These are phyloP conservation scores for Naganishia vaughanmartiniae DNA, from an alignment of 768 basidiomycete species.

Conservation along the genomic window DNA sequence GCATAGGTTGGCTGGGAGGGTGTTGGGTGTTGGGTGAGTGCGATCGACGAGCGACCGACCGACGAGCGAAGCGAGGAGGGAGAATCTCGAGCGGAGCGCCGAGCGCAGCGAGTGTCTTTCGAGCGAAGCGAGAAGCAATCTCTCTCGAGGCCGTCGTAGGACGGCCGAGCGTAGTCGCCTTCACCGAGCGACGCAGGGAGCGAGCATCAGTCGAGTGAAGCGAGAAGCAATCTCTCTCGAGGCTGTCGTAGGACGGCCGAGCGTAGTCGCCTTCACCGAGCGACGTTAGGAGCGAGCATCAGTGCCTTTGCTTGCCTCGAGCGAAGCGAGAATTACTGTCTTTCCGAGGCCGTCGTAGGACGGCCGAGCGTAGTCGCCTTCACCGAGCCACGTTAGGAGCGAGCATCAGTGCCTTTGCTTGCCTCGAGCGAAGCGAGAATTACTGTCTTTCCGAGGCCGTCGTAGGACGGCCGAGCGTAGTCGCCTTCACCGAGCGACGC, in stretches of 20 bases:
- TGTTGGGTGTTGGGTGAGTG: conserved; percentile 54
- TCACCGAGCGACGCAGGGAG: neutral
- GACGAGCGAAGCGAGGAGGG: neutral
- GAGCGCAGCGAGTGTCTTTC: neutral
- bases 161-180: neutral
- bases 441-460: neutral
- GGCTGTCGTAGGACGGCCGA: too few species aligned
- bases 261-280: too few species aligned
- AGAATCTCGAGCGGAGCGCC: neutral
- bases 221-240: neutral
- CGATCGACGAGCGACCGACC: neutral
- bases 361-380: conserved; percentile 2
- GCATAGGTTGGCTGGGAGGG: conserved; percentile 86
- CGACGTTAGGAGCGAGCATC: neutral
- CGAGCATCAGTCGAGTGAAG: neutral
- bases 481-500: too few species aligned
- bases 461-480: too few species aligned
- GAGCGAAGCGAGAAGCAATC: too few species aligned
- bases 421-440: too few species aligned
- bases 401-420: neutral
- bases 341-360: neutral
- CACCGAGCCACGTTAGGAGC: neutral
- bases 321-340: too few species aligned
- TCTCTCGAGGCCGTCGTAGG: neutral
- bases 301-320: too few species aligned